Conservation (phyloP, 257 asterid species). For the Fraxinus anomala region DNA sequence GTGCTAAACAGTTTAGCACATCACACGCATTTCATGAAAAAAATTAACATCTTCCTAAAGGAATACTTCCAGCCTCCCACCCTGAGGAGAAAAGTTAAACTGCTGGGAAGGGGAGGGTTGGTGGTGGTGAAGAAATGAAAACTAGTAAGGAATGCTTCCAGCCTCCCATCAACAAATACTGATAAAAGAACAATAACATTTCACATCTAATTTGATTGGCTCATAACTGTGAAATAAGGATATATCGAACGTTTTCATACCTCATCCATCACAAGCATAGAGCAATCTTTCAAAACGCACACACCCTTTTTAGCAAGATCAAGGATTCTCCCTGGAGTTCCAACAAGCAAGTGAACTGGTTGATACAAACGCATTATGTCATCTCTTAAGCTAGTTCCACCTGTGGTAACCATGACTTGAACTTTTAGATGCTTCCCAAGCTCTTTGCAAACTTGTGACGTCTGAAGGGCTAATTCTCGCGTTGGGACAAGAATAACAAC, state of each 20-base stretch:
- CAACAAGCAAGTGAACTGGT: conserved; percentile 92
- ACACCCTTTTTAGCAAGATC: conserved; percentile 77
- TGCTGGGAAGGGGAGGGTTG: too few species aligned
- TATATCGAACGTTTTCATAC: conserved; percentile 31
- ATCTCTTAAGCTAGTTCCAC: conserved; percentile 89
- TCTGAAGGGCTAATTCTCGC: conserved; percentile 86
- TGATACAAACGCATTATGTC: conserved; percentile 91
- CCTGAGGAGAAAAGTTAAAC: not conserved
- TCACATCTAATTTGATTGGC: not conserved
- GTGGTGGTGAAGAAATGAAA: not conserved
- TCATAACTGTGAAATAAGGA: not conserved
- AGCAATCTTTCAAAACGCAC: conserved; percentile 63
- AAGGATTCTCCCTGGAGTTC: conserved; percentile 91
- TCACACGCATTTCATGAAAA: not conserved
- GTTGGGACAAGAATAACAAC: conserved; percentile 87
- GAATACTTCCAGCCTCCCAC: not conserved
- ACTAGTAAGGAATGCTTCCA: too few species aligned
- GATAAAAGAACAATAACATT: not conserved
- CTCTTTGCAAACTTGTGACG: conserved; percentile 89
- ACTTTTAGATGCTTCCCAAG: conserved; percentile 77
- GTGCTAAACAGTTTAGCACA: not conserved
- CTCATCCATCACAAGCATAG: conserved; percentile 84
- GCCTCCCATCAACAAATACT: too few species aligned
- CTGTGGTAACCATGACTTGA: conserved; percentile 85
- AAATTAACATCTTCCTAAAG: not conserved